Percentiles rank a stretch among this genome's conserved stretches.
These are phyloP conservation scores for Isabelozyma heimii DNA, from an alignment of 805 yeast species.

Conservation along the genomic window DNA sequence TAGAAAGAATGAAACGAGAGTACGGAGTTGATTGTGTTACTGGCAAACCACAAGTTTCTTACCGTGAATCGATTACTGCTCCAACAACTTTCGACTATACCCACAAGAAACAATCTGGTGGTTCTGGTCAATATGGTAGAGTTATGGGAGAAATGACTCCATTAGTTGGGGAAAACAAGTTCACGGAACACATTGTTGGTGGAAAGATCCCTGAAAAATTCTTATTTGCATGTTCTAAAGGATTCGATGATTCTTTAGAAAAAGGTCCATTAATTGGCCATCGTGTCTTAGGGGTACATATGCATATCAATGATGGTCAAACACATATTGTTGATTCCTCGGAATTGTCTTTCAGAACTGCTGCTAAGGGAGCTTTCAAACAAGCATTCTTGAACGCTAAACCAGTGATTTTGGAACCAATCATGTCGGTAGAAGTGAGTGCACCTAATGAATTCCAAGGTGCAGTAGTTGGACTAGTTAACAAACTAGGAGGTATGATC, in stretches of 20 bases:
- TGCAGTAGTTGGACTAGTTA: constrained; percentile 81
- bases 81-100: constrained; percentile 84
- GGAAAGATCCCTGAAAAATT: constrained; percentile 96
- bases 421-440: constrained; percentile 88
- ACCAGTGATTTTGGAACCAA: constrained; percentile 93
- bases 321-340: constrained; percentile 96
- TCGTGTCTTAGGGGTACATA: constrained; percentile 84
- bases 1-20: constrained; percentile 97
- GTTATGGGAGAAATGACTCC: constrained; percentile 82
- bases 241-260: constrained; percentile 90
- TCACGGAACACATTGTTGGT: constrained; percentile 88
- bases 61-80: constrained; percentile 84
- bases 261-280: constrained; percentile 98
- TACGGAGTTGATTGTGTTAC: constrained; percentile 93
- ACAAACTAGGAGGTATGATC: constrained; percentile 89
- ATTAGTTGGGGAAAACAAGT: constrained; percentile 64
- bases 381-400: constrained; percentile 81
- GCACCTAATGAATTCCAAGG: constrained; percentile 98
- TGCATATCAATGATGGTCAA: constrained; percentile 96
- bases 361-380: constrained; percentile 87
- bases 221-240: constrained; percentile 90
- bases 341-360: constrained; percentile 92
- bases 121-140: constrained; percentile 99
- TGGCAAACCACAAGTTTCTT: constrained; percentile 97
- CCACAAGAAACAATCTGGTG: constrained; percentile 98